Evolutionary conservation across 768 basidiomycete genomes (phyloP).

Genomic region (Amanita rubescens): DNA sequence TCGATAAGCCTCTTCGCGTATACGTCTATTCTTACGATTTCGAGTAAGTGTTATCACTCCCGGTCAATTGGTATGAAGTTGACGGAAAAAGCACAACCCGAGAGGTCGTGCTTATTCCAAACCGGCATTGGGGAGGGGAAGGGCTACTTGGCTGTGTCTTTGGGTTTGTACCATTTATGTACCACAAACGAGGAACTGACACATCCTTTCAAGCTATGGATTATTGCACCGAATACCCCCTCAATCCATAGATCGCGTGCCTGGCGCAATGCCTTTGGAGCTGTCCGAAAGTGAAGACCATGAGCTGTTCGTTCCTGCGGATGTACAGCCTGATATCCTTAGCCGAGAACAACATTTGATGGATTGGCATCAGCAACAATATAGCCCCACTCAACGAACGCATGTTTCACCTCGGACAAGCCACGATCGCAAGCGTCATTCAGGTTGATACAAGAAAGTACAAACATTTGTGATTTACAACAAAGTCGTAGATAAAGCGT

Average conservation of each 20-base stretch:
- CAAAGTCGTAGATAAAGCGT: background rate
- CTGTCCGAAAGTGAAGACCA: constrained; percentile 41
- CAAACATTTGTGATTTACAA: background rate
- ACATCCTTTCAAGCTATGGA: constrained; percentile 54
- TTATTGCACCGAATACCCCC: constrained; percentile 90
- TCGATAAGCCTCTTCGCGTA: constrained; percentile 88
- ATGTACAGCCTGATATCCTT: constrained; percentile 28
- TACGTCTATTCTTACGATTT: constrained; percentile 98
- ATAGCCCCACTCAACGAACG: background rate
- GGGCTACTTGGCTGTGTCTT: constrained; percentile 94
- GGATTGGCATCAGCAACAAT: constrained; percentile 3
- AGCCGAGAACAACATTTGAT: background rate
- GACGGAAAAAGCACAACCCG: constrained; percentile 61
- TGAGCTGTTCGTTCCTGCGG: constrained; percentile 69
- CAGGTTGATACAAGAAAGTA: background rate
- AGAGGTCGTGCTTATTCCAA: constrained; percentile 92
- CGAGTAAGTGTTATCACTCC: constrained; percentile 51
- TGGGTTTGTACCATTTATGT: constrained; percentile 48
- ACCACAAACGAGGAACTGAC: constrained; percentile 1
- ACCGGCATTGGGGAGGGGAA: constrained; percentile 96
- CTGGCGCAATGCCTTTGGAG: constrained; percentile 51
- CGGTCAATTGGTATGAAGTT: constrained; percentile 5
- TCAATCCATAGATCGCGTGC: constrained; percentile 51
- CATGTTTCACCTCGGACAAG: background rate
- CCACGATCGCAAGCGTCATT: background rate